phyloP scores from a whole-genome alignment of 208 protist species.

The Blastocrithidia nonstop region DNA sequence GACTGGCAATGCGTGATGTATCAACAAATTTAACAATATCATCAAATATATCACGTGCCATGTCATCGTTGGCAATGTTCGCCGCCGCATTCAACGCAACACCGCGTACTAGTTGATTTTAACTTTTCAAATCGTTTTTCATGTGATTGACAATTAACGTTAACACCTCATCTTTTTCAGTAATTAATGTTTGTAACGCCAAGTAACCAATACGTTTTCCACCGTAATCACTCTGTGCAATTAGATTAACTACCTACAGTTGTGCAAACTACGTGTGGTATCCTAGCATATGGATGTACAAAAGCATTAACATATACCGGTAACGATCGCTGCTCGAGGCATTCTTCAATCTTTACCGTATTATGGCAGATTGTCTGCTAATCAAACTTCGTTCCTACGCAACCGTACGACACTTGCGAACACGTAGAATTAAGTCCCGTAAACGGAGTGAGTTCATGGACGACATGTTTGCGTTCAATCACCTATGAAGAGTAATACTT shows the following conservation, averaged over 20 bases:
- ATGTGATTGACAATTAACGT: constrained; percentile 97
- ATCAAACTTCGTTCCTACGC: constrained; percentile 94
- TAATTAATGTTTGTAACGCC: constrained; percentile 90
- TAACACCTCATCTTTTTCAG: constrained; percentile 96
- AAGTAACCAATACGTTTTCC: constrained; percentile 98
- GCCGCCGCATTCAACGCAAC: constrained; percentile 94
- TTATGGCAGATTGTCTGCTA: constrained; percentile 90
- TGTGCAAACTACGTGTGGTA: constrained; percentile 99
- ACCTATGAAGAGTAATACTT: not conserved
- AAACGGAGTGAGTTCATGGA: constrained; percentile 69
- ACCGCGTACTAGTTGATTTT: constrained; percentile 81
- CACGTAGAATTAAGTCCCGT: constrained; percentile 93
- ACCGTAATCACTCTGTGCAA: constrained; percentile 90
- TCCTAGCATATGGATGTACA: constrained; percentile 99
- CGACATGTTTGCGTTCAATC: constrained; percentile 18
- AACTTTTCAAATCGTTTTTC: constrained; percentile 86
- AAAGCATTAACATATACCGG: constrained; percentile 98
- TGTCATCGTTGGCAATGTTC: constrained; percentile 95
- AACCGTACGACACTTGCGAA: constrained; percentile 92
- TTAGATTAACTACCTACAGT: constrained; percentile 97
- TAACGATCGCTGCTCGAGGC: constrained; percentile 85
- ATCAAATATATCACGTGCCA: constrained; percentile 89
- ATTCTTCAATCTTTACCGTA: constrained; percentile 89
- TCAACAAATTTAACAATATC: constrained; percentile 88
- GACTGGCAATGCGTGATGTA: constrained; percentile 49